phyloP scores from a whole-genome alignment of 2,329 filamentous ascomycete genomes.

The Helicocarpus griseus region DNA sequence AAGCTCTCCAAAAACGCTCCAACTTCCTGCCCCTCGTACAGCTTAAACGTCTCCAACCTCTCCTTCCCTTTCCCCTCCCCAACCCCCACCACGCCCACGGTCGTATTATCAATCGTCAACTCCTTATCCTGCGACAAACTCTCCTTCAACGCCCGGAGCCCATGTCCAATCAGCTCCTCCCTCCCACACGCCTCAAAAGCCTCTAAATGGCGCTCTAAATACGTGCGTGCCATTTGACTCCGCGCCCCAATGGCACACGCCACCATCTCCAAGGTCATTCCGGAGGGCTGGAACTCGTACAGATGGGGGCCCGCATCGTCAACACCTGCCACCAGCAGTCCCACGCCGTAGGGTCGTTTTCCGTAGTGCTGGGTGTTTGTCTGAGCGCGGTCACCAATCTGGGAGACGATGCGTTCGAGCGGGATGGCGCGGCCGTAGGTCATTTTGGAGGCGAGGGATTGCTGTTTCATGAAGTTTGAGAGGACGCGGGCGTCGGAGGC shows the following conservation, averaged over 20 bases:
- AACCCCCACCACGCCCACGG: conserved; percentile 71
- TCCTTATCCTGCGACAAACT: conserved; percentile 95
- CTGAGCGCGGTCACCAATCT: conserved; percentile 94
- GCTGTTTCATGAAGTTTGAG: conserved; percentile 99
- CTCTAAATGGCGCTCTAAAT: conserved; percentile 86
- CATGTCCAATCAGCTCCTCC: conserved; percentile 86
- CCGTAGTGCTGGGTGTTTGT: conserved; percentile 97
- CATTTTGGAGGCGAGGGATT: conserved; percentile 88
- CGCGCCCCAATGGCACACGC: conserved; percentile 93
- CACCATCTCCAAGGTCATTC: conserved; percentile 93
- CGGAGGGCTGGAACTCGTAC: conserved; percentile 95
- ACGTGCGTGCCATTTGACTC: conserved; percentile 95
- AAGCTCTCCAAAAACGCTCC: conserved; percentile 74
- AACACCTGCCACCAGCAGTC: conserved; percentile 82
- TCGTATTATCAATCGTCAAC: conserved; percentile 93
- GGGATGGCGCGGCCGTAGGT: conserved; percentile 93
- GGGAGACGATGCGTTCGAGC: conserved; percentile 74
- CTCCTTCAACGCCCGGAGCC: conserved; percentile 85
- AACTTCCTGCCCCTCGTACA: conserved; percentile 83
- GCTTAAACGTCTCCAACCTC: conserved; percentile 68
- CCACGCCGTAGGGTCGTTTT: conserved; percentile 91
- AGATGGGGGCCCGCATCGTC: conserved; percentile 91
- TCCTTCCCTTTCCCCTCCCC: conserved; percentile 44
- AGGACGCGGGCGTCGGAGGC: conserved; percentile 97
- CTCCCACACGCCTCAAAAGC: conserved; percentile 64